Evolutionary conservation across 2,329 filamentous ascomycete species (phyloP).

Genomic region (Fusarium beomiforme): DNA sequence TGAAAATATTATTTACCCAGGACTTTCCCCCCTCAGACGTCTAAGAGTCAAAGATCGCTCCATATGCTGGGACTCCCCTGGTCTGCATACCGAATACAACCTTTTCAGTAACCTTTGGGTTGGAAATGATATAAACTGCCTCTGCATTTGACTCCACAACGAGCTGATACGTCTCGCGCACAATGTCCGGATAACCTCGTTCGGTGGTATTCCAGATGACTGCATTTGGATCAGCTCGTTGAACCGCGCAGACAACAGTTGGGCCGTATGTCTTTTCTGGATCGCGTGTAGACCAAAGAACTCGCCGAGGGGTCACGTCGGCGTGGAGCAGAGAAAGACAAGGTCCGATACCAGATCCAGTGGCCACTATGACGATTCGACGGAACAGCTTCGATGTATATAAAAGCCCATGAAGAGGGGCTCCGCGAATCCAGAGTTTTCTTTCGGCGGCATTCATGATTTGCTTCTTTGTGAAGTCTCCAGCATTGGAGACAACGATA

Average conservation of each 20-base stretch:
- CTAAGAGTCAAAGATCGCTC: conserved; percentile 16
- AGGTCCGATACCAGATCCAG: conserved; percentile 13
- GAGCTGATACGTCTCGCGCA: conserved; percentile 12
- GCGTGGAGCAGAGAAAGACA: conserved; percentile 5
- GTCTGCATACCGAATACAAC: conserved; percentile 19
- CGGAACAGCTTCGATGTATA: conserved; percentile 12
- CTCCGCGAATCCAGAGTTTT: conserved; percentile 13
- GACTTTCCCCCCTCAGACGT: not conserved
- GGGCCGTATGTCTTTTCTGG: conserved; percentile 15
- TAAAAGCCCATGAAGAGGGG: conserved; percentile 1
- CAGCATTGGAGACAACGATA: conserved; percentile 11
- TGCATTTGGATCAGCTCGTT: conserved; percentile 11
- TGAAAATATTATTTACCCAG: too few relatives aligned
- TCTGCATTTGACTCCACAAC: conserved; percentile 14
- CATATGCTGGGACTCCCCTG: not conserved
- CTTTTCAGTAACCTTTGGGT: conserved; percentile 17
- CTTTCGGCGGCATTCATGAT: conserved; percentile 6
- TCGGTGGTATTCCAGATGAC: conserved; percentile 16
- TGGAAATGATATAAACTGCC: conserved; percentile 13
- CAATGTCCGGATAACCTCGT: conserved; percentile 13
- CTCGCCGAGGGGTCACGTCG: conserved; percentile 5
- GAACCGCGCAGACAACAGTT: not conserved
- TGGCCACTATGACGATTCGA: conserved; percentile 4
- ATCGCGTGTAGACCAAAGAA: conserved; percentile 11
- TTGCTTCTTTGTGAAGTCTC: conserved; percentile 18